Conservation (phyloP, 2,329 filamentous ascomycete genomes). For the Alternaria gansuensis region DNA sequence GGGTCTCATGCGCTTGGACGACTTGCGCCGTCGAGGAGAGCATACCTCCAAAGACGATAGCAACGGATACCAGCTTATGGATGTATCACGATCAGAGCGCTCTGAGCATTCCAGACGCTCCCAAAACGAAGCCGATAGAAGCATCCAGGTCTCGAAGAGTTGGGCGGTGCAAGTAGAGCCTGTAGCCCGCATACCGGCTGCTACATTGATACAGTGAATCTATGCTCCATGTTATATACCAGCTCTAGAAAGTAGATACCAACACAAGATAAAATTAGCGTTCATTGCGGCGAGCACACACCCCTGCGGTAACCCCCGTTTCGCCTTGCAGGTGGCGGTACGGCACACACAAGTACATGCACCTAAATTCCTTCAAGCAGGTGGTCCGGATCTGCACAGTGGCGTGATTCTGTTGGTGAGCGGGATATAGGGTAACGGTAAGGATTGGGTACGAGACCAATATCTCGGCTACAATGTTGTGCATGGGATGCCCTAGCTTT, state of each 20-base stretch:
- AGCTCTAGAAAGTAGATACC: neutral
- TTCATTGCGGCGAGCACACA: slow-evolving; percentile 5
- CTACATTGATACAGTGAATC: slow-evolving; percentile 5
- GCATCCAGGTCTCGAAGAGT: slow-evolving; percentile 26
- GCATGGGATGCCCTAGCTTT: slow-evolving; percentile 5
- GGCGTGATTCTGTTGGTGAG: slow-evolving; percentile 11
- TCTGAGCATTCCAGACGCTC: slow-evolving; percentile 1
- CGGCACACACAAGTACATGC: slow-evolving; percentile 2
- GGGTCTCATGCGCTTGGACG: slow-evolving; percentile 36
- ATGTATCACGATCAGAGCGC: slow-evolving; percentile 24
- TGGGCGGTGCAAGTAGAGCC: slow-evolving; percentile 26
- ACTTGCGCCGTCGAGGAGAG: slow-evolving; percentile 26
- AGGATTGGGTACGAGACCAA: slow-evolving; percentile 12
- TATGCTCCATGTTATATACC: neutral
- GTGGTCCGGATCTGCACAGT: slow-evolving; percentile 18
- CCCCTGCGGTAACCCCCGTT: slow-evolving; percentile 19
- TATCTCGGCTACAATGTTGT: slow-evolving; percentile 13
- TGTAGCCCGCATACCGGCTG: slow-evolving; percentile 6
- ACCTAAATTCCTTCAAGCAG: slow-evolving; percentile 25
- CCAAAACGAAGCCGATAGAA: slow-evolving; percentile 1
- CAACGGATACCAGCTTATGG: slow-evolving; percentile 28
- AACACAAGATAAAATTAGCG: slow-evolving; percentile 2
- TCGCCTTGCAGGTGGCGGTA: slow-evolving; percentile 17
- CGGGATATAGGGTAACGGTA: slow-evolving; percentile 9
- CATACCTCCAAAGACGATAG: slow-evolving; percentile 23